Evolutionary conservation across 192 early-diverging fungal genomes (phyloP), one percentile per base, ranked within the genome.

Genomic region (Linnemannia elongata): DNA sequence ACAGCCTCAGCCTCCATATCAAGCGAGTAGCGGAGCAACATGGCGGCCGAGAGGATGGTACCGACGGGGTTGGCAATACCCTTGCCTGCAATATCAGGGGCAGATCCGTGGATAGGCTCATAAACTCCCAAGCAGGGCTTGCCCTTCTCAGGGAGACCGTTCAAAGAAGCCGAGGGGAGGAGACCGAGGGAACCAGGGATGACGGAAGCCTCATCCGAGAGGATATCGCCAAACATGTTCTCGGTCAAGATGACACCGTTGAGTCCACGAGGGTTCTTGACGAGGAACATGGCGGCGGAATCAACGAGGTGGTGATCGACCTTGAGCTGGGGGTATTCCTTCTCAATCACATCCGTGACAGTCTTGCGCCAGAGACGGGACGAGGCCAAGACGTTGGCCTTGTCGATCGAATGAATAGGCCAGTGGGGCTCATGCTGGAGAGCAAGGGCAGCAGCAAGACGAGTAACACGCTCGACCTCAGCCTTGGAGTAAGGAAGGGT

Each of bases 151-250:
- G 97, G 97, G 75, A 98, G 94, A 38, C 96, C 96, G 82, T 91
- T 96, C 87, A 99, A 91, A 74, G 94, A 95, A 4, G 98, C 98
- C 70, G 94, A 96, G 39, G 98, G 98, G 78, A 99, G 89, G 49
- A 99, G 92, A 47, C 98, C 98, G 74, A 99, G 92, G 41, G 94
- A 95, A 41, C 97, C 98, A 20, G 96, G 97, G 86, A 99, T 99
- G 55, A 99, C 97, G 27, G 94, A 95, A 7, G 97, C 96, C 89
- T 99, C 98, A 87, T 99, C 98, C 35, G 94, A 94, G 72, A 99
- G 91, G 86, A 99, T 99, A 82, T 99, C 98, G 77, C 98, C 98
- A 96, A 99, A 99, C 97, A 99, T 98, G 91, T 99, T 99, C 85
- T 99, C 98, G 27, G 98, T 99, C 78, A 99, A 90, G 47, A 99